These are phyloP conservation scores for Saussurea involucrata DNA, from an alignment of 129 eudicot species.

Conservation along the genomic window DNA sequence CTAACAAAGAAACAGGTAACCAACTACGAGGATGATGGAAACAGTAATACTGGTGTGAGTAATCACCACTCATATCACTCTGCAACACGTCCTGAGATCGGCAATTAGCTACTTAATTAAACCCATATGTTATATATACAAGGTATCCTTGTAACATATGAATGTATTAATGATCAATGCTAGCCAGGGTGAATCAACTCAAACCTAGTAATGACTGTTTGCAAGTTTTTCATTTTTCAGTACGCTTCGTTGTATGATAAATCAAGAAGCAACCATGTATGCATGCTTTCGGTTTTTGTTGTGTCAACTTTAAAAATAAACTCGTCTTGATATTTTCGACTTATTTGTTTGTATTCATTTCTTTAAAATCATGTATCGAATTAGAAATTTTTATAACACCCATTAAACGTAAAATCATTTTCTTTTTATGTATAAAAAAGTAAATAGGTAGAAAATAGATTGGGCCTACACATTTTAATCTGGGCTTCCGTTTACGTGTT, in stretches of 20 bases:
- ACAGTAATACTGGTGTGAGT: not conserved
- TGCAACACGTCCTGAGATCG: not conserved
- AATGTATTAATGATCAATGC: conserved; percentile 11
- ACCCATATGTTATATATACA: not conserved
- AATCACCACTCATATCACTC: conserved; percentile 12
- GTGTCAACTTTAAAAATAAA: not conserved
- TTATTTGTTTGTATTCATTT: not conserved
- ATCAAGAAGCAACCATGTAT: conserved; percentile 3
- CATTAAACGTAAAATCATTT: too few species aligned
- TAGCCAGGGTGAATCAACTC: not conserved
- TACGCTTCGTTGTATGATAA: conserved; percentile 10
- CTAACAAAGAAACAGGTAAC: not conserved
- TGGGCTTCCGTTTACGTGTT: not conserved
- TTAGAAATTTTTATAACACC: not conserved
- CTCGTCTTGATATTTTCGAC: not conserved
- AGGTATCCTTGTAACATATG: not conserved
- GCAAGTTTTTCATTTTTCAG: not conserved
- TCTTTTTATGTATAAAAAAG: too few species aligned
- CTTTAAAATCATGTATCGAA: not conserved
- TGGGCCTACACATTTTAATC: not conserved
- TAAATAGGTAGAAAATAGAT: not conserved
- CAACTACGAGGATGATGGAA: not conserved
- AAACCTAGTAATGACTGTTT: not conserved
- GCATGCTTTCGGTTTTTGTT: not conserved
- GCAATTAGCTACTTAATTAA: not conserved